Base-by-base conservation (phyloP, 2,329 filamentous ascomycete species). In the Colletotrichum scovillei region DNA sequence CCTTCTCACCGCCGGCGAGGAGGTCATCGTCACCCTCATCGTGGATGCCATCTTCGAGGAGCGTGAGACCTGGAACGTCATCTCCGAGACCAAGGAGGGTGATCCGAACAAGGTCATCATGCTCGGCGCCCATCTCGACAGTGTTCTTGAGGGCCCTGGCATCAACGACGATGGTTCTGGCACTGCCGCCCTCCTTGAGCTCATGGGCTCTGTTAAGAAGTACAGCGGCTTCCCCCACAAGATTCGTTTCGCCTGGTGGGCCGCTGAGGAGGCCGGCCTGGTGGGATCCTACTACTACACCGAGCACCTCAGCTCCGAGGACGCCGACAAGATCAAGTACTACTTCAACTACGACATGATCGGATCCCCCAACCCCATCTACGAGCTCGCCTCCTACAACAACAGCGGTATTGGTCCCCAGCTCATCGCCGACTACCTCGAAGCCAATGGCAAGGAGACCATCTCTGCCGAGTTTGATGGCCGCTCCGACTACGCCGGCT, bases 311-410 rank as follows among this genome's bases (percentile, higher is more conserved):
- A 77, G 79, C 11, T 74, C 80, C 8, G 77, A 79, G 5, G 83
- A 86, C 30, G 80, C 81, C 1, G 83, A 88, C 73, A 91, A 89
- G 81, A 90, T 93, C 77, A 86, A 88, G 4, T 89, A 93, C 46
- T 92, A 92, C 83, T 88, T 93, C 79, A 92, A 93, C 83, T 92
- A 91, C 77, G 92, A 93, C 81, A 93, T 93, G 92, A 91, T 93
- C 70, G 85, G 81, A 5, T 86, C 84, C 6, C 79, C 80, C 1
- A 76, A 78, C 14, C 82, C 85, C 12, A 75, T 77, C 49, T 86
- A 81, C 76, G 69, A 74, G 68, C 26, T 74, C 2, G 77, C 76
- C 56, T 80, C 86, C 3, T 84, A 86, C 66, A 78, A 82, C 49
- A 81, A 83, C 75, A 80, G 78, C 12, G 84, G 79, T 7, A 71